These are phyloP conservation scores for Paraurostyla sp. DNA, from an alignment of 73 alveolate genomes.

Conservation along the genomic window DNA sequence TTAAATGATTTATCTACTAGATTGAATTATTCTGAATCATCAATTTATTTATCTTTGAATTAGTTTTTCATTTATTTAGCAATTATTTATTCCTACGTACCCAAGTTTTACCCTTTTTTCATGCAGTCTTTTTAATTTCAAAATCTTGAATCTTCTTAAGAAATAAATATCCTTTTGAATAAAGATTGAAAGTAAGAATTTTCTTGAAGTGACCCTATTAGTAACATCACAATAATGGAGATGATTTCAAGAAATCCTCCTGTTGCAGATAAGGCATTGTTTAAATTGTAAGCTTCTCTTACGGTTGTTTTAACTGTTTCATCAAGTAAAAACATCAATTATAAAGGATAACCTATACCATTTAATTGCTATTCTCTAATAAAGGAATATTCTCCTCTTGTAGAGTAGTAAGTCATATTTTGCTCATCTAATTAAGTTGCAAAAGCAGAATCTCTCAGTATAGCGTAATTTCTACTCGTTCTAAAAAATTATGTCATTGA, in stretches of 20 bases:
- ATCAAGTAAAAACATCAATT: background rate
- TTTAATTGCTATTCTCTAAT: no score
- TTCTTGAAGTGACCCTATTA: background rate
- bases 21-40: no score
- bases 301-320: background rate
- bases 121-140: no score
- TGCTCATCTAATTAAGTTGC: background rate
- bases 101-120: no score
- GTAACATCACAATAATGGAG: background rate
- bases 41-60: no score
- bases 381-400: background rate
- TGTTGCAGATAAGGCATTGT: background rate
- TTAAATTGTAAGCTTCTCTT: background rate
- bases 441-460: background rate
- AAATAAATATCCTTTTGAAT: background rate
- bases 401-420: background rate
- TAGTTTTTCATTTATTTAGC: no score
- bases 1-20: no score
- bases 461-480: background rate
- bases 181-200: background rate
- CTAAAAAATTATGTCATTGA: background rate
- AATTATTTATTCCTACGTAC: no score
- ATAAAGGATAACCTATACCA: background rate
- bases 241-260: constrained; percentile 3
- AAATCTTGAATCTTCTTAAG: no score